A percentile compares a stretch with the other conserved stretches of the same genome.
phyloP scores from a whole-genome alignment of 441 rosid genomes.

The Cnidoscolus chayamansa region DNA sequence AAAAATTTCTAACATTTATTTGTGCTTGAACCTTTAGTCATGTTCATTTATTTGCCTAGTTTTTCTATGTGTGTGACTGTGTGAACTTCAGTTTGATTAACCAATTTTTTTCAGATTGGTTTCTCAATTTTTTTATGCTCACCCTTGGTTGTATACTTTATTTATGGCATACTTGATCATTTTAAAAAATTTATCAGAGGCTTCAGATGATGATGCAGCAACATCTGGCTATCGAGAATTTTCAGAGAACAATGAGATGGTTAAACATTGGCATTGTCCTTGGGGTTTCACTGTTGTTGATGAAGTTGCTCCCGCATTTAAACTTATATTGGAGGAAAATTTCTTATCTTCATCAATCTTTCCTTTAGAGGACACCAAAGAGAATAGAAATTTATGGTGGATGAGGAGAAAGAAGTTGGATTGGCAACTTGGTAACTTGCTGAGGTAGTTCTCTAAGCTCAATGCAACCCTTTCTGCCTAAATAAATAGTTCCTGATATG shows the following conservation, averaged over 20 bases:
- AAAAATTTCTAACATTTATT: too few relatives aligned
- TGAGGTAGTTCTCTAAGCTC: conserved; percentile 46
- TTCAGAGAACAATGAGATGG: conserved; percentile 33
- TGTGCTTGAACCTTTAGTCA: too few relatives aligned
- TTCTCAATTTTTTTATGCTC: not conserved
- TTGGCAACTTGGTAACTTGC: conserved; percentile 56
- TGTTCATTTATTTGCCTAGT: too few relatives aligned
- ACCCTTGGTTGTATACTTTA: conserved; percentile 2
- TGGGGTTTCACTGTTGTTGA: conserved; percentile 73
- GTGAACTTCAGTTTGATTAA: too few relatives aligned
- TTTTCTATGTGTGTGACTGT: too few relatives aligned
- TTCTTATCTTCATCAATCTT: conserved; percentile 48
- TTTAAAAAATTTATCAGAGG: conserved; percentile 21
- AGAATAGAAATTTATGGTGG: conserved; percentile 70
- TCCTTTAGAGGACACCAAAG: conserved; percentile 59
- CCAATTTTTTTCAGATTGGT: too few relatives aligned
- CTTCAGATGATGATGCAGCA: conserved; percentile 42
- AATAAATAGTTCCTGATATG: not conserved
- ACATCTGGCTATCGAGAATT: conserved; percentile 32
- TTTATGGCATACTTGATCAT: conserved; percentile 6
- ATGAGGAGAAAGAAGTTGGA: conserved; percentile 72
- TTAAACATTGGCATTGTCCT: conserved; percentile 76
- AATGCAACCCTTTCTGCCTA: not conserved
- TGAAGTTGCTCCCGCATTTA: conserved; percentile 79
- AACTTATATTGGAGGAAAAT: conserved; percentile 71